Evolutionary conservation across 1,139 yeast species (phyloP), one percentile per base, ranked within the genome.

Genomic region (Pichia terricola): DNA sequence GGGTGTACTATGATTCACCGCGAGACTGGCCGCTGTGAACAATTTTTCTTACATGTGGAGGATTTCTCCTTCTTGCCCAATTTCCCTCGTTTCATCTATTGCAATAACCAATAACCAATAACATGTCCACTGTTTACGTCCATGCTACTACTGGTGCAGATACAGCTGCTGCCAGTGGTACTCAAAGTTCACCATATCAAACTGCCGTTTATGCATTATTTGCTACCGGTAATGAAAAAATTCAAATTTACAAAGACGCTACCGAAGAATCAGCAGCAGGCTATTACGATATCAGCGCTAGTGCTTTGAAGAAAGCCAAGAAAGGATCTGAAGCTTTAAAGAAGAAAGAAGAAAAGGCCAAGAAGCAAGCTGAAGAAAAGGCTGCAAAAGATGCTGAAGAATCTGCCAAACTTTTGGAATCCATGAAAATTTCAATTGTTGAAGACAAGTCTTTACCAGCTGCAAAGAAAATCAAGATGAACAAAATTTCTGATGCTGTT

Each of bases 251-350:
- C 67, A 86, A 86, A 63, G 78, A 76, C 50, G 69, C 68, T 34
- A 47, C 46, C 6, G 82, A 75, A 45, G 88, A 77, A 49, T 56
- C 67, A 10, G 73, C 69, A 47, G 74, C 72, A 49, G 79, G 65
- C 35, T 94, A 77, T 63, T 75, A 70, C 53, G 91, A 83, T 57
- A 88, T 94, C 58, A 73, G 91, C n/a, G 88, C 96, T 4, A 80
- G 94, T 42, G 97, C 96, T 5, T 70, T 89, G 61, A 94, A 94
- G 69, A 91, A 89, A 68, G 97, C 98, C 57, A 86, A 86, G 67
- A 94, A 94, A 65, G 96, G 96, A 47, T 91, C 85, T 50, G 97
- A 89, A 37, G 91, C 95, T 5, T 69, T 91, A 54, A 86, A 77
- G 66, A 91, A 89, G 70, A 94, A 89, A 67, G 81, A 78, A 42